Evolutionary conservation across 1,284 basidiomycete species (phyloP).

Genomic region (Tetrapyrgos nigripes): DNA sequence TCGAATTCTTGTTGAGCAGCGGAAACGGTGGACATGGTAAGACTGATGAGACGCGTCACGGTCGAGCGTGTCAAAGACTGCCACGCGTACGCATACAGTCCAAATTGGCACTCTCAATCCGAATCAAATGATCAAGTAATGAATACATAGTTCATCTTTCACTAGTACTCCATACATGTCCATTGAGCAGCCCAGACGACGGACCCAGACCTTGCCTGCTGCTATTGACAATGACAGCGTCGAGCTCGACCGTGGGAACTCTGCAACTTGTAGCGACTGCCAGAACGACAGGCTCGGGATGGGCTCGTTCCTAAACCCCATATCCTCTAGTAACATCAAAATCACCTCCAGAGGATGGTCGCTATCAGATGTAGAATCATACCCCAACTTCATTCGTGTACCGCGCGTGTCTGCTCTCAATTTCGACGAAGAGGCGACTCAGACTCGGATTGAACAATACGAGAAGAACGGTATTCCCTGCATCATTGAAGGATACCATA

Average conservation of each 20-base stretch:
- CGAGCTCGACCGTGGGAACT: too few relatives aligned
- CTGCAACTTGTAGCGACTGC: too few relatives aligned
- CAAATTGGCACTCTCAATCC: too few relatives aligned
- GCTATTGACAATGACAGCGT: too few relatives aligned
- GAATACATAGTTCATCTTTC: too few relatives aligned
- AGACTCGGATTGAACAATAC: conserved; percentile 45
- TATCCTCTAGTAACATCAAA: background rate
- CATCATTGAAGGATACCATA: conserved; percentile 65
- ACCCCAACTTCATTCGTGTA: conserved; percentile 47
- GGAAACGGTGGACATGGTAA: conserved; percentile 44
- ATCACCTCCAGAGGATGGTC: conserved; percentile 55
- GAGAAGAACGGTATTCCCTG: conserved; percentile 62
- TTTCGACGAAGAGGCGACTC: conserved; percentile 28
- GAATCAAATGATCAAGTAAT: too few relatives aligned
- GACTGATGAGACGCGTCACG: too few relatives aligned
- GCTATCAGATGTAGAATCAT: conserved; percentile 39
- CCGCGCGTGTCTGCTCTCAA: conserved; percentile 49
- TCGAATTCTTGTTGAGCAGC: conserved; percentile 50
- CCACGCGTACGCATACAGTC: too few relatives aligned
- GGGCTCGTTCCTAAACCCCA: background rate
- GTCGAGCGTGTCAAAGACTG: too few relatives aligned
- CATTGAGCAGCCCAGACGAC: too few relatives aligned
- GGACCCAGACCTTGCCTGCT: too few relatives aligned
- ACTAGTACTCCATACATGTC: too few relatives aligned
- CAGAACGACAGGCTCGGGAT: background rate